These are phyloP conservation scores for Trametopsis cervina DNA, from an alignment of 768 basidiomycete genomes.

Conservation along the genomic window DNA sequence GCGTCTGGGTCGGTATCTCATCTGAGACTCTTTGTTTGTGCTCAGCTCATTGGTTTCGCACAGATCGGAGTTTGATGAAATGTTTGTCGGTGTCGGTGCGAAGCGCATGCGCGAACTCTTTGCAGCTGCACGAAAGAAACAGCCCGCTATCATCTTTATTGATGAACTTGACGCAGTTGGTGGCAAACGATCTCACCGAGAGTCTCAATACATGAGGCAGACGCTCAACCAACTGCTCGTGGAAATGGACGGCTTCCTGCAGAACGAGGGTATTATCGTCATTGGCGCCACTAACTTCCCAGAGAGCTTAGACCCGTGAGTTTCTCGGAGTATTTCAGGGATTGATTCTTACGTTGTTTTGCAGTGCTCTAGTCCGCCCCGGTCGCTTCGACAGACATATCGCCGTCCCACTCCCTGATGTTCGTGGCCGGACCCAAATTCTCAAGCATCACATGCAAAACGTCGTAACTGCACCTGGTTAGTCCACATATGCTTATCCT, in stretches of 20 bases:
- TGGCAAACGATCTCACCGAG: conserved; percentile 75
- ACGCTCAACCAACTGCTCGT: conserved; percentile 95
- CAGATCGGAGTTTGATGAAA: conserved; percentile 94
- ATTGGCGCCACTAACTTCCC: conserved; percentile 99
- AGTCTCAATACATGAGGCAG: conserved; percentile 88
- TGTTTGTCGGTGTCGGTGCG: conserved; percentile 94
- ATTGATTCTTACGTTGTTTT: background rate
- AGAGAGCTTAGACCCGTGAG: conserved; percentile 83
- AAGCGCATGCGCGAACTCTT: conserved; percentile 95
- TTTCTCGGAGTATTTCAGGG: conserved; percentile 13
- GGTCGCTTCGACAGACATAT: conserved; percentile 95
- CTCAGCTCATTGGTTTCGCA: conserved; percentile 1
- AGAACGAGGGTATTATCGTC: conserved; percentile 90
- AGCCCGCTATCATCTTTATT: conserved; percentile 98
- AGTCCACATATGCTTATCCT: conserved; percentile 10
- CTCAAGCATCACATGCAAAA: conserved; percentile 85
- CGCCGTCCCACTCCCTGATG: conserved; percentile 90
- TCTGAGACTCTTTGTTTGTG: conserved; percentile 9
- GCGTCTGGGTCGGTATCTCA: conserved; percentile 66
- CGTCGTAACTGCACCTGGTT: conserved; percentile 57
- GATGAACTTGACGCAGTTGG: conserved; percentile 95
- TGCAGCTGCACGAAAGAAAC: conserved; percentile 85
- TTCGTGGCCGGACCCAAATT: conserved; percentile 91
- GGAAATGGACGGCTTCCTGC: conserved; percentile 96
- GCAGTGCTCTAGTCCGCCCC: conserved; percentile 87